Evolutionary conservation across 345 rosid genomes (phyloP).

Genomic region (Boechera stricta): DNA sequence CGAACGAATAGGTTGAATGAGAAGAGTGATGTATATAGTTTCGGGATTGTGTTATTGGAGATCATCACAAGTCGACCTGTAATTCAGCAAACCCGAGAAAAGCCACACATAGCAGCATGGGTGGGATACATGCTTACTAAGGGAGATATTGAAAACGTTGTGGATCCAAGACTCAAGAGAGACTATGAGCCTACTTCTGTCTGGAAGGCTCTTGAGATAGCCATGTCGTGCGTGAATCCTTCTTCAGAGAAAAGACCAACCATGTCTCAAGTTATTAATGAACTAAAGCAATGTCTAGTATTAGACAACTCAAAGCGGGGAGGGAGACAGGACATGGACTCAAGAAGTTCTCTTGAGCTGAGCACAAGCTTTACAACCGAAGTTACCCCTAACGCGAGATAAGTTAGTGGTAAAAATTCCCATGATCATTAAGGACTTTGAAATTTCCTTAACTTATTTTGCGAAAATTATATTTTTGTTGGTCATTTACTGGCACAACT

Average conservation of each 20-base stretch:
- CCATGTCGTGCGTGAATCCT: constrained; percentile 1
- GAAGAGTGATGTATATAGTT: constrained; percentile 53
- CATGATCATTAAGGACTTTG: background rate
- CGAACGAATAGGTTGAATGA: background rate
- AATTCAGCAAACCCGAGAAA: constrained; percentile 12
- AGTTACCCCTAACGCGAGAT: background rate
- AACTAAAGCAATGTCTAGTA: background rate
- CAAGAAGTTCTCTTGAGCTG: background rate
- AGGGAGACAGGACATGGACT: background rate
- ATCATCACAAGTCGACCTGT: constrained; percentile 45
- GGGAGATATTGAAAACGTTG: background rate
- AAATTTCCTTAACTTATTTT: background rate
- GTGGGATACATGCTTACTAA: constrained; percentile 4
- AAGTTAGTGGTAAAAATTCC: background rate
- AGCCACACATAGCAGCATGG: constrained; percentile 21
- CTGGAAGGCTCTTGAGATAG: constrained; percentile 16
- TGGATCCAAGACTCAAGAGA: background rate
- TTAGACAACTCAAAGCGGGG: background rate
- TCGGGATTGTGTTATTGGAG: constrained; percentile 48
- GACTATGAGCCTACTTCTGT: constrained; percentile 13
- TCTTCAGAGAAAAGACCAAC: background rate
- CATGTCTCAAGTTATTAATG: constrained; percentile 10
- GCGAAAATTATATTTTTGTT: background rate
- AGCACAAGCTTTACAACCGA: background rate
- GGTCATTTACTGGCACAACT: background rate